Evolutionary conservation across 2,329 filamentous ascomycete species (phyloP).

Genomic region (Trichoderma endophyticum): DNA sequence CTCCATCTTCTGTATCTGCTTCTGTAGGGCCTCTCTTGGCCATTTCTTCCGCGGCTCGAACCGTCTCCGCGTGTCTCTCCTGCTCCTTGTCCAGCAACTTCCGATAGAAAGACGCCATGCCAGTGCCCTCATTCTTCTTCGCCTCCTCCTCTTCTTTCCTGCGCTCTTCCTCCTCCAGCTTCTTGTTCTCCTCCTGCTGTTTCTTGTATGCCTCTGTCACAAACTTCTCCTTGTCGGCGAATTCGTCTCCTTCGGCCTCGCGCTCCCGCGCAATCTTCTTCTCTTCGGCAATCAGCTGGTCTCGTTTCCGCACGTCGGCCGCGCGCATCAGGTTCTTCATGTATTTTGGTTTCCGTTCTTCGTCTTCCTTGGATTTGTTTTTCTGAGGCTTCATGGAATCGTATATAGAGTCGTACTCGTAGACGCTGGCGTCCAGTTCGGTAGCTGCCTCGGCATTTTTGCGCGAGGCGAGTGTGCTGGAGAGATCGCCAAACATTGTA

Average conservation of each 20-base stretch:
- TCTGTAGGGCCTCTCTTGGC: slow-evolving; percentile 38
- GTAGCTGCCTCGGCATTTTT: slow-evolving; percentile 63
- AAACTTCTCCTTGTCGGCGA: slow-evolving; percentile 79
- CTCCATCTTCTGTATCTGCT: slow-evolving; percentile 31
- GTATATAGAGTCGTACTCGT: slow-evolving; percentile 82
- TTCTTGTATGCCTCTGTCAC: slow-evolving; percentile 80
- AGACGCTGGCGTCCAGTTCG: slow-evolving; percentile 68
- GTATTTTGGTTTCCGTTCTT: slow-evolving; percentile 69
- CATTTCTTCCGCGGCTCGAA: slow-evolving; percentile 62
- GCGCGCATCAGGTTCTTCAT: slow-evolving; percentile 71
- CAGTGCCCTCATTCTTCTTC: slow-evolving; percentile 59
- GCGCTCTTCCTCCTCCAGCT: slow-evolving; percentile 69
- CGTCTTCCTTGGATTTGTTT: slow-evolving; percentile 51
- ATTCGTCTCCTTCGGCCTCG: slow-evolving; percentile 77
- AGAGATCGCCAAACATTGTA: slow-evolving; percentile 62
- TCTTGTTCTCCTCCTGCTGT: slow-evolving; percentile 72
- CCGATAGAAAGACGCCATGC: slow-evolving; percentile 77
- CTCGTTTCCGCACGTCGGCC: slow-evolving; percentile 72
- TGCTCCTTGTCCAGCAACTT: slow-evolving; percentile 70
- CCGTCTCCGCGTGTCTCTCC: slow-evolving; percentile 63
- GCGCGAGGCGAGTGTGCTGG: slow-evolving; percentile 59
- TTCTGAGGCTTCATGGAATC: slow-evolving; percentile 70
- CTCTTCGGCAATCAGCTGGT: slow-evolving; percentile 74
- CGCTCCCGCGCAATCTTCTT: slow-evolving; percentile 75
- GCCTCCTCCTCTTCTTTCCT: slow-evolving; percentile 61